Evolutionary conservation across 1,139 yeast genomes (phyloP).

Genomic region (Tardiomyces blankii): DNA sequence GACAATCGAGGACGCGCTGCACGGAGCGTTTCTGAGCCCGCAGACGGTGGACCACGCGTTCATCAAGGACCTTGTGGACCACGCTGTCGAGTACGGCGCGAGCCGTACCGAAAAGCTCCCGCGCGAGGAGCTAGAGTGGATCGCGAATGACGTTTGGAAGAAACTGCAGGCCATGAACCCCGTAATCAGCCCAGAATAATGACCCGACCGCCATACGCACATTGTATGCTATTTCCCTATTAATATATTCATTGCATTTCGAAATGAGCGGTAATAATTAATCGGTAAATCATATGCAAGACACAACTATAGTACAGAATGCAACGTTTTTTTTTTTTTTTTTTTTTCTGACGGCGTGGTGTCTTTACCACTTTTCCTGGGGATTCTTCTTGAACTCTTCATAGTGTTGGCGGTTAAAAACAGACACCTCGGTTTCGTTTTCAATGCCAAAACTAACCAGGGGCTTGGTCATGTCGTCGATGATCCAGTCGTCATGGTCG

Average conservation of each 20-base stretch:
- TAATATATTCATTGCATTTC: neutral
- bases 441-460: conserved; percentile 54
- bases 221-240: neutral
- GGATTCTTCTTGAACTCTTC: conserved; percentile 65
- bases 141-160: neutral
- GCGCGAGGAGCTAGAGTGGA: neutral
- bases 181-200: neutral
- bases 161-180: neutral
- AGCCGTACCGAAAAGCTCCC: neutral
- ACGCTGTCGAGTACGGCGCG: conserved; percentile 60
- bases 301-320: too few species aligned
- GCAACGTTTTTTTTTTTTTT: too few species aligned
- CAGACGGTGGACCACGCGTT: conserved; percentile 58
- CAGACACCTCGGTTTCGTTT: conserved; percentile 80
- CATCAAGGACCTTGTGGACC: conserved; percentile 59
- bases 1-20: conserved; percentile 53
- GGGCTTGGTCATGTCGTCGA: conserved; percentile 32
- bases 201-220: too few species aligned
- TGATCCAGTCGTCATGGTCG: conserved; percentile 70
- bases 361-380: conserved; percentile 64
- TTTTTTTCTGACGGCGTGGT: too few species aligned
- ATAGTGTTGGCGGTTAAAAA: conserved; percentile 61
- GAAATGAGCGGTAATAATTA: too few species aligned
- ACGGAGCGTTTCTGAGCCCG: conserved; percentile 58
- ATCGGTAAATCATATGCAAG: too few species aligned